phyloP scores from a whole-genome alignment of 1,139 yeast species.

The Casaregolazyma suthepensis region DNA sequence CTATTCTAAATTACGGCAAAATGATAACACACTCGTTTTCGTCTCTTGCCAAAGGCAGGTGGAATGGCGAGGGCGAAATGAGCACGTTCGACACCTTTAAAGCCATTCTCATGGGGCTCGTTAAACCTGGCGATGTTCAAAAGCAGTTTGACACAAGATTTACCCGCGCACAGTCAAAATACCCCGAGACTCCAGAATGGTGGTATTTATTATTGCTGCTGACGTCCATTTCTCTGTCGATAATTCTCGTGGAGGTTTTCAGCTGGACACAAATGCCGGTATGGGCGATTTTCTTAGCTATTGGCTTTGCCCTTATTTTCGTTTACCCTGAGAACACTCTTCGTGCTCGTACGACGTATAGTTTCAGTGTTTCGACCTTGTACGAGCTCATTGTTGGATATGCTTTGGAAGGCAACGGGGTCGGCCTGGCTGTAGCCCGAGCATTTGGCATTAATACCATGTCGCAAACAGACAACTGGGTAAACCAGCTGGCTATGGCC shows the following conservation, averaged over 20 bases:
- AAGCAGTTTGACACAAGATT: constrained; percentile 32
- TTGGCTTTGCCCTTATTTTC: constrained; percentile 50
- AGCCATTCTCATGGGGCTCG: constrained; percentile 2
- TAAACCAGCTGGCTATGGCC: constrained; percentile 51
- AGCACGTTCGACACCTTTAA: constrained; percentile 20
- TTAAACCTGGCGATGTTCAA: constrained; percentile 41
- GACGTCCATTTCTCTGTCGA: constrained; percentile 44
- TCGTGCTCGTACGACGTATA: constrained; percentile 47
- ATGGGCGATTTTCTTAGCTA: constrained; percentile 52
- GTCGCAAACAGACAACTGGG: constrained; percentile 52
- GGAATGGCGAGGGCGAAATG: constrained; percentile 38
- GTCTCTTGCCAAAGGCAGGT: constrained; percentile 3
- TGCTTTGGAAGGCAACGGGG: constrained; percentile 55
- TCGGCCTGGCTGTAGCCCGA: constrained; percentile 50
- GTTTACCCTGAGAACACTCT: constrained; percentile 46
- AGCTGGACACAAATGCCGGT: constrained; percentile 42
- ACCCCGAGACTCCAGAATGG: constrained; percentile 61
- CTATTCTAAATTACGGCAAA: constrained; percentile 22
- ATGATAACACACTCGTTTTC: constrained; percentile 9
- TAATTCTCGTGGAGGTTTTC: constrained; percentile 42
- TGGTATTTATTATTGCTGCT: constrained; percentile 45
- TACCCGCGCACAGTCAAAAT: constrained; percentile 46
- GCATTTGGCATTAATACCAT: constrained; percentile 54
- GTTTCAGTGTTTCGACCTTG: constrained; percentile 49
- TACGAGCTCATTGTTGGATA: constrained; percentile 53